Conservation (phyloP, 1,284 basidiomycete species). For the Trametes versicolor region DNA sequence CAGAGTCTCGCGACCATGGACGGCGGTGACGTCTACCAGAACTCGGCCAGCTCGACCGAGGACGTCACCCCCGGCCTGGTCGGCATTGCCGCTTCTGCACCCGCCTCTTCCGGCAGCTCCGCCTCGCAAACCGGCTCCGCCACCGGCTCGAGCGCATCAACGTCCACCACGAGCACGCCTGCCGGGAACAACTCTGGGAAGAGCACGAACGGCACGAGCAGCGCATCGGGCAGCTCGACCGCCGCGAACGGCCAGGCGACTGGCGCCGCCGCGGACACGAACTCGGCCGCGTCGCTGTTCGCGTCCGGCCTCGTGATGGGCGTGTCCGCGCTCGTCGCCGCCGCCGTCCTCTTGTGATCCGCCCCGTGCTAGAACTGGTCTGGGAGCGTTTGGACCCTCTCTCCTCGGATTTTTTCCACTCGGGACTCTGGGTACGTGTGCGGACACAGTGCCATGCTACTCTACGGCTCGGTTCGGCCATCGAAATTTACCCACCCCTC, state of each 20-base stretch:
- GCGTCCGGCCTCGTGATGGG: conserved; percentile 27
- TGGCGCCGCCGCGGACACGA: conserved; percentile 12
- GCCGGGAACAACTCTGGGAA: conserved; percentile 7
- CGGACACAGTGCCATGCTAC: conserved; percentile 24
- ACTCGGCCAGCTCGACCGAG: conserved; percentile 42
- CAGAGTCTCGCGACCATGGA: conserved; percentile 62
- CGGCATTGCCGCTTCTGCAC: conserved; percentile 16
- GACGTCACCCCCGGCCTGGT: conserved; percentile 33
- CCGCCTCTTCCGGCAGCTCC: conserved; percentile 11
- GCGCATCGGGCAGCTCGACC: neutral
- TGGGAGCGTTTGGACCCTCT: conserved; percentile 9
- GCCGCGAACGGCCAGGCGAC: neutral
- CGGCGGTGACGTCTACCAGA: conserved; percentile 63
- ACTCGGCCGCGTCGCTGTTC: conserved; percentile 16
- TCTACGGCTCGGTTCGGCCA: conserved; percentile 6
- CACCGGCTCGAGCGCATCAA: neutral
- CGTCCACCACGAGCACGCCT: neutral
- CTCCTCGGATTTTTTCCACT: conserved; percentile 1
- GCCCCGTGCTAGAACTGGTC: neutral
- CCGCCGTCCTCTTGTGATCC: conserved; percentile 28
- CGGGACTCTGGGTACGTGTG: conserved; percentile 11
- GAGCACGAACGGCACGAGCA: conserved; percentile 3
- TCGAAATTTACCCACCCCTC: conserved; percentile 1
- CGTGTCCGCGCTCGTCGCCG: conserved; percentile 30
- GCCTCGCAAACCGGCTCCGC: conserved; percentile 12